Evolutionary conservation across 768 basidiomycete genomes (phyloP), one percentile per base, ranked within the genome.

Genomic region (Bullera alba): DNA sequence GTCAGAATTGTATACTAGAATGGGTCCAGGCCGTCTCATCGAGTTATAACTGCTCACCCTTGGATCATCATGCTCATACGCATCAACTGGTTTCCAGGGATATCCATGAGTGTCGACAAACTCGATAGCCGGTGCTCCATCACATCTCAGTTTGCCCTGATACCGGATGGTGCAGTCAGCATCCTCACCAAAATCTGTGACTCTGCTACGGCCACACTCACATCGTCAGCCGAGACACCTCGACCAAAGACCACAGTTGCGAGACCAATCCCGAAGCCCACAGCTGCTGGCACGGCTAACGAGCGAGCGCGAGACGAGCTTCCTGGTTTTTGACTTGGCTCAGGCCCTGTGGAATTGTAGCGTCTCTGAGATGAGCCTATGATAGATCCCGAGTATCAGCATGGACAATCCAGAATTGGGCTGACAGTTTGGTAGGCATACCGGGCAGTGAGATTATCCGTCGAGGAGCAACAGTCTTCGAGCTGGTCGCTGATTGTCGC

Each of bases 21-120:
- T 22, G 28, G 6, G 14, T 17, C 8, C 45, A 16, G 16, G 6
- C 12, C 23, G 28, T 32, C 29, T 46, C 42, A 35, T n/a, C n/a
- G 7, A 17, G 45, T 14, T 47, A 36, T 15, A 6, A 47, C 2
- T 29, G 43, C 67, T 54, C 56, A 69, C 70, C 25, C 46, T 44
- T 4, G 62, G 61, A 50, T 72, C 66, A 52, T 72, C 71, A 39
- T 60, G 51, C 54, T 72, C 71, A 14, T 63, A 42, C n/a, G 64
- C 61, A 12, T 64, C 39, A 4, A 51, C 51, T 2, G 71, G 71
- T 16, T 48, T n/a, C 62, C 62, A 69, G 12, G 53, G 43, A 34
- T 50, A 39, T 0, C 66, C 66, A 43, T 54, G 27, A 2, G 53
- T 58, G 17, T 68, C 66, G 5, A 57, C 48, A 14, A 55, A 21